Evolutionary conservation across 768 basidiomycete species (phyloP), one percentile per base, ranked within the genome.

Genomic region (Symmetrospora coprosmae): DNA sequence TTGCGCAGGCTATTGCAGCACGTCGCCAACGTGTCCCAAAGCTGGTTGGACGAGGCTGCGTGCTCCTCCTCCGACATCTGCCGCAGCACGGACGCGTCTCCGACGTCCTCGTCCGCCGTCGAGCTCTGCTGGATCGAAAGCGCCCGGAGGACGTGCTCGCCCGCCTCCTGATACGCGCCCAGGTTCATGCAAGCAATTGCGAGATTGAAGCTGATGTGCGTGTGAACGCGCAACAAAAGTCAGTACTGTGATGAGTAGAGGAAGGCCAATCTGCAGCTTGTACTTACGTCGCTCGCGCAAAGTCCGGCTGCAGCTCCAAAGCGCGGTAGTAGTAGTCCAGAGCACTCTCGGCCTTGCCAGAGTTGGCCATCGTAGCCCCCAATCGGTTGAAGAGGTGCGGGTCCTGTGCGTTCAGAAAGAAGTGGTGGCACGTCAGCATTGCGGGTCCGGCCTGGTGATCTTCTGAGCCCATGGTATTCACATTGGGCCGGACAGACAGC

Each of bases 211-310:
- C 68, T 47, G 47, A 13, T 13, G 13, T 19, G 9, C 19, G 43
- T 27, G n/a, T 27, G 11, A 19, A 11, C 19, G 43, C 8, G 9
- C 9, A 46, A 27, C 9, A 19, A 21, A 46, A 27, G 43, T 19
- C 11, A 19, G 43, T 9, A 46, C n/a, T n/a, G n/a, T n/a, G n/a
- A n/a, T n/a, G 28, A 16, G 25, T 7, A 17, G 45, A 75, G 78
- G 60, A 70, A 89, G 87, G 52, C 80, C 78, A 58, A 96, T 78
- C 71, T 87, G 90, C 68, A 88, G 86, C 70, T 82, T 87, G 1
- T 88, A 87, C 63, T 94, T 94, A 94, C 86, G 86, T 81, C 2
- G 89, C 90, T 56, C 91, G 82, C 61, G 94, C 87, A 69, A 91
- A 96, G 16, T 80, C 77, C 5, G 91, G 88, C 69, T 91, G 87